Base-by-base conservation (phyloP, 2,329 filamentous ascomycete genomes). In the Blastomyces emzantsi region DNA sequence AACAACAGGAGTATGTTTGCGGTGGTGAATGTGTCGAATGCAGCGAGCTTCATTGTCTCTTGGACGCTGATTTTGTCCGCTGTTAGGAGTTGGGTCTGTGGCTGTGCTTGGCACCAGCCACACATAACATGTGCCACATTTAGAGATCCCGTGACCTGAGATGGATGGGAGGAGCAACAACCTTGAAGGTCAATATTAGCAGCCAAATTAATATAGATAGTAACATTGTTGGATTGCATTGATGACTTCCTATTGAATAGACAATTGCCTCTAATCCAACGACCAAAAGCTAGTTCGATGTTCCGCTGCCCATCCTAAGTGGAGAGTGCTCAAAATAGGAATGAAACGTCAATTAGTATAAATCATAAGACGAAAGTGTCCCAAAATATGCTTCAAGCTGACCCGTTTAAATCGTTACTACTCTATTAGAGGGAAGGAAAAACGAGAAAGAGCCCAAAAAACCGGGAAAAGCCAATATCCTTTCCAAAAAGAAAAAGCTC, bases 41-140 rank as follows among this genome's bases (percentile, higher is more conserved):
- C 33, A 19, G 36, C 43, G 55, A 25, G 19, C n/a, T 58, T 9
- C 13, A 13, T 28, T 41, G 36, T 56, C 33, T 28, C 5, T 22
- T n/a, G n/a, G 36, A 43, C 1, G 36, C 39, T 43, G 55, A 33
- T 28, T 58, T 58, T 33, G n/a, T 39, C 54, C 19, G 41, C 39
- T 19, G 47, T 33, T 19, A 33, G 49, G 49, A 49, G 57, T 60
- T 60, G 43, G 17, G 11, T 25, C 19, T 60, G 57, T 60, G 57
- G 57, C 57, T 60, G 22, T 33, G 19, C 28, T n/a, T n/a, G 4
- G 2, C 55, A 39, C 55, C 33, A 57, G 55, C 55, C 55, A 57
- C 30, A 41, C 2, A 6, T n/a, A n/a, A 5, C 6, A 30, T 30
- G 33, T n/a, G 55, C 55, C 55, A 58, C 55, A 58, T 13, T 11